These are phyloP conservation scores for Solanum appendiculatum DNA, from an alignment of 257 asterid genomes.

Conservation along the genomic window DNA sequence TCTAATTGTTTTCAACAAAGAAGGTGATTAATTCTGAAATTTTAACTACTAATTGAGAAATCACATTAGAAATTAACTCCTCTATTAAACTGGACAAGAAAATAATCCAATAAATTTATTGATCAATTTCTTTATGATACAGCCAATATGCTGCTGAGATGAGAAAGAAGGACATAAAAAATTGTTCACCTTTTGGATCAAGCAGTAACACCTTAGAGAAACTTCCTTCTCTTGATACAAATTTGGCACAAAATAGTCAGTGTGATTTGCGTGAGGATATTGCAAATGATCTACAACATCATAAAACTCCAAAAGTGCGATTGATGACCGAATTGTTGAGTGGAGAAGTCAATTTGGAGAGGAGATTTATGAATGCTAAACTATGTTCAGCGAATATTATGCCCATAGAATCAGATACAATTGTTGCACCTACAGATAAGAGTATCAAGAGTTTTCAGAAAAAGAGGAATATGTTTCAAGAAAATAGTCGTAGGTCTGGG, in stretches of 20 bases:
- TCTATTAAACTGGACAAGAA: background rate
- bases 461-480: conserved; percentile 31
- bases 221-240: conserved; percentile 32
- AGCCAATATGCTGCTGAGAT: conserved; percentile 45
- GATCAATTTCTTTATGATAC: conserved; percentile 10
- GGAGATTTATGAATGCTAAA: background rate
- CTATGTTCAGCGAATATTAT: conserved; percentile 9
- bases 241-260: background rate
- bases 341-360: no score
- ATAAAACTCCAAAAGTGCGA: conserved; percentile 46
- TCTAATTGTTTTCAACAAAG: background rate
- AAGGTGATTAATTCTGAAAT: background rate
- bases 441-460: conserved; percentile 22
- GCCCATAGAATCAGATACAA: conserved; percentile 14
- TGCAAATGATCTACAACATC: conserved; percentile 12
- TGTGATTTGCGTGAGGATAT: background rate
- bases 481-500: conserved; percentile 18
- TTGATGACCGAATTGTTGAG: conserved; percentile 10
- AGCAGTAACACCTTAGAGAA: conserved; percentile 6
- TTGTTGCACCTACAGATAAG: conserved; percentile 14
- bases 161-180: conserved; percentile 30
- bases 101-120: background rate
- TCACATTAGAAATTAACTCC: background rate
- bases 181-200: conserved; percentile 36
- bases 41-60: background rate